phyloP scores from a whole-genome alignment of 306 rosid genomes.

The Alnus rubra region DNA sequence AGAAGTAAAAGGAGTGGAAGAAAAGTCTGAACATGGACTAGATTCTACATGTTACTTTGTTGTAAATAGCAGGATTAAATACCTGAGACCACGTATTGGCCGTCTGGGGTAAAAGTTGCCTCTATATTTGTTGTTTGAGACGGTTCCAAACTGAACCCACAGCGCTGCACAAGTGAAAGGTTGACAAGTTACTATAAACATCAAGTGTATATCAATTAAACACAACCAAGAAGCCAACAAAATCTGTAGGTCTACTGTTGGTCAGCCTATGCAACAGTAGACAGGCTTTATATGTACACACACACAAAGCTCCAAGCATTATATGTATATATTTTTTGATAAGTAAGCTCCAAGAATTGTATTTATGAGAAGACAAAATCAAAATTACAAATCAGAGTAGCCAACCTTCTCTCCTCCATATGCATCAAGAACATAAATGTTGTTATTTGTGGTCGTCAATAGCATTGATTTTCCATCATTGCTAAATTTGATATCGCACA shows the following conservation, averaged over 20 bases:
- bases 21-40: not conserved
- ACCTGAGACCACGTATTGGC: slow-evolving; percentile 92
- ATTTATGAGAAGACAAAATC: not conserved
- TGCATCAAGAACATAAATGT: slow-evolving; percentile 91
- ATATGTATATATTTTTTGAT: too few relatives aligned
- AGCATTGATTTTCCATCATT: slow-evolving; percentile 97
- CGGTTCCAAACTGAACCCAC: slow-evolving; percentile 94
- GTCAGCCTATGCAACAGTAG: not conserved
- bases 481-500: slow-evolving; percentile 95
- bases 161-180: slow-evolving; percentile 60
- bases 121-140: slow-evolving; percentile 73
- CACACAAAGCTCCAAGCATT: not conserved
- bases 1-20: not conserved
- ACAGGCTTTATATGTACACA: not conserved
- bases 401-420: slow-evolving; percentile 92
- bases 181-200: slow-evolving; percentile 6
- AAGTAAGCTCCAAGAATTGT: not conserved
- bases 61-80: slow-evolving; percentile 18
- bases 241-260: not conserved
- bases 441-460: slow-evolving; percentile 82
- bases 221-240: not conserved
- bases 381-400: slow-evolving; percentile 17
- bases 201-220: not conserved
- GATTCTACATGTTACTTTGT: not conserved
- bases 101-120: slow-evolving; percentile 96